Percentiles rank a stretch among this genome's conserved stretches.
These are phyloP conservation scores for Sclerotiophoma versabilis DNA, from an alignment of 2,329 filamentous ascomycete genomes.

Conservation along the genomic window DNA sequence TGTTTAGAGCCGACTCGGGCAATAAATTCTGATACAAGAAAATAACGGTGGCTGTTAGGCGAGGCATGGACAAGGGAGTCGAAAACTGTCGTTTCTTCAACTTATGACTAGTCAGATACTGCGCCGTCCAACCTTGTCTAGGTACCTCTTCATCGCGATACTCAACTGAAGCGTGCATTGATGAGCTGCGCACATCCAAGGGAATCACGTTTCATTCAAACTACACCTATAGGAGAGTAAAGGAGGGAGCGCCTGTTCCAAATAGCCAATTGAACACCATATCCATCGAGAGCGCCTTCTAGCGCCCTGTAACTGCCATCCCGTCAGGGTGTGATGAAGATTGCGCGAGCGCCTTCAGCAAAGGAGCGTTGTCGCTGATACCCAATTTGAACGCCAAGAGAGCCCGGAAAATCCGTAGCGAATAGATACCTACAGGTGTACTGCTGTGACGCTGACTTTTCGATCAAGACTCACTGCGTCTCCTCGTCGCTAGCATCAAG, in stretches of 20 bases:
- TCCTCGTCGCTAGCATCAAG: conserved; percentile 95
- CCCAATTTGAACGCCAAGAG: conserved; percentile 22
- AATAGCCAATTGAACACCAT: conserved; percentile 8
- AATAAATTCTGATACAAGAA: too few relatives aligned
- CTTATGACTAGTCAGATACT: too few relatives aligned
- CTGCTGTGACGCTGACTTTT: not conserved
- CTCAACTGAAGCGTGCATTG: too few relatives aligned
- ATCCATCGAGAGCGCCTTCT: conserved; percentile 18
- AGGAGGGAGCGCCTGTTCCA: conserved; percentile 22
- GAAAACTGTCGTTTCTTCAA: too few relatives aligned
- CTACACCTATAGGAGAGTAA: conserved; percentile 27
- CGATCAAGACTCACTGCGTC: conserved; percentile 21
- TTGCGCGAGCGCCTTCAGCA: conserved; percentile 19
- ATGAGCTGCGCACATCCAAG: too few relatives aligned
- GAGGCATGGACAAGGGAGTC: too few relatives aligned
- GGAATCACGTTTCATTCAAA: conserved; percentile 27
- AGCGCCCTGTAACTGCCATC: conserved; percentile 19
- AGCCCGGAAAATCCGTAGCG: conserved; percentile 1
- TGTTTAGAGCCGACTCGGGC: too few relatives aligned
- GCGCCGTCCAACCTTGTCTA: too few relatives aligned
- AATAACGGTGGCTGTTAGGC: too few relatives aligned
- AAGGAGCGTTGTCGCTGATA: conserved; percentile 32
- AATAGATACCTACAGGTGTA: conserved; percentile 1
- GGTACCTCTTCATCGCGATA: too few relatives aligned
- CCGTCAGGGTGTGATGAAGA: conserved; percentile 23